Conservation (phyloP, 2,329 filamentous ascomycete species). For the Niveomyces coronatus region DNA sequence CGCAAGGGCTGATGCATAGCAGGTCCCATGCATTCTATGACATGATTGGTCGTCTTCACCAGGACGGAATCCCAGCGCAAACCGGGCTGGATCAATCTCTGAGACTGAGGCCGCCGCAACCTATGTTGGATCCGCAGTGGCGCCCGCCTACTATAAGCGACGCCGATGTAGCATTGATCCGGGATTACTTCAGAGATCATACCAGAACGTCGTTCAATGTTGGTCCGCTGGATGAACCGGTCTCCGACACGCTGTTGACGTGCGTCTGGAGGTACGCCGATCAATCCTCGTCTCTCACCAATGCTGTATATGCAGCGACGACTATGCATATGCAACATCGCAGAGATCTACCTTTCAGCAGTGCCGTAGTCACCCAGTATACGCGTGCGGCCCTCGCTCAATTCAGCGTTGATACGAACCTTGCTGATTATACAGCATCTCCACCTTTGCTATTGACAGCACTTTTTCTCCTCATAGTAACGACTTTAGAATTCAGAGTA, state of each 20-base stretch:
- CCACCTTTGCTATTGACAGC: slow-evolving; percentile 42
- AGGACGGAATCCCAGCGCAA: too few species aligned
- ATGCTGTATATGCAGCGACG: neutral
- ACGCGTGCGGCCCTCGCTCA: neutral
- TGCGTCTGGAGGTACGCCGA: neutral
- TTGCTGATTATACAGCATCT: slow-evolving; percentile 33
- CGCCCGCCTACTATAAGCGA: too few species aligned
- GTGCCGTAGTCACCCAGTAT: neutral
- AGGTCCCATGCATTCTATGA: too few species aligned
- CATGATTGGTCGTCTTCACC: too few species aligned
- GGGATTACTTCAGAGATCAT: neutral
- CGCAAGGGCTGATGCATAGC: too few species aligned
- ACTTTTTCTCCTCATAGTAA: slow-evolving; percentile 38
- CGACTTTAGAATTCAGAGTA: slow-evolving; percentile 44
- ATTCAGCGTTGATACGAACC: slow-evolving; percentile 24
- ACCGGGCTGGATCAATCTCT: too few species aligned
- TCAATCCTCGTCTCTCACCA: neutral
- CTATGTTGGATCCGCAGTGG: too few species aligned
- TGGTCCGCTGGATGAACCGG: neutral
- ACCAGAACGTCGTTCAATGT: slow-evolving; percentile 5
- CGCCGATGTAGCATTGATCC: too few species aligned
- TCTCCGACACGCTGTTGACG: slow-evolving; percentile 1
- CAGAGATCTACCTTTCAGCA: neutral
- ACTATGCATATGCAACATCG: slow-evolving; percentile 2
- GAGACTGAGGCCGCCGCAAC: too few species aligned